Conservation (phyloP, 805 yeast genomes). For the Isabelozyma gotoi region DNA sequence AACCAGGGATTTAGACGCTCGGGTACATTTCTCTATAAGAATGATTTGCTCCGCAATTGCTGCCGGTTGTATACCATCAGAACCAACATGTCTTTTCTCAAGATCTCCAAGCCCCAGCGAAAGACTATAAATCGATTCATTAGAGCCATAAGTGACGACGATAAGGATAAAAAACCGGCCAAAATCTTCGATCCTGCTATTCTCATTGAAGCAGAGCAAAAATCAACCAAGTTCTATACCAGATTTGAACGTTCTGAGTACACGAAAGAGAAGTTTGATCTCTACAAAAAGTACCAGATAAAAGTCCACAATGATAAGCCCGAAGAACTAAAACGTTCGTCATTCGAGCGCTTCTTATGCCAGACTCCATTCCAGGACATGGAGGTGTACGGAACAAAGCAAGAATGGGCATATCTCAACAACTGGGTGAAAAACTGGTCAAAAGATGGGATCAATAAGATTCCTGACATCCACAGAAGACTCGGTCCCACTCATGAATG, state of each 20-base stretch:
- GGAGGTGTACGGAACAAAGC: constrained; percentile 20
- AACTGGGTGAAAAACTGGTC: constrained; percentile 35
- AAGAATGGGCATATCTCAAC: constrained; percentile 42
- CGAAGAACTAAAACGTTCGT: constrained; percentile 39
- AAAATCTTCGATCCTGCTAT: constrained; percentile 23
- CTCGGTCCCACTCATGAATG: constrained; percentile 77
- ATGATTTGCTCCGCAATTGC: constrained; percentile 71
- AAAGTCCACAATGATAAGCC: constrained; percentile 63
- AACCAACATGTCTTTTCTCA: constrained; percentile 47
- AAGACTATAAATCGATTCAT: constrained; percentile 63
- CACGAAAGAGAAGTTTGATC: constrained; percentile 56
- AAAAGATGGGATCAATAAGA: background rate
- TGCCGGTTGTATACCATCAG: constrained; percentile 80
- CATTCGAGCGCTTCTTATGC: constrained; percentile 70
- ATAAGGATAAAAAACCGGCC: constrained; percentile 9
- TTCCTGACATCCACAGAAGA: constrained; percentile 9
- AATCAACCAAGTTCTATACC: constrained; percentile 37
- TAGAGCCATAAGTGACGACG: constrained; percentile 27
- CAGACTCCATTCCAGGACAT: constrained; percentile 53
- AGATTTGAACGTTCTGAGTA: constrained; percentile 52
- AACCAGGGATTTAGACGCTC: constrained; percentile 79
- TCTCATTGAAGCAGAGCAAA: constrained; percentile 41
- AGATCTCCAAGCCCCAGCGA: constrained; percentile 63
- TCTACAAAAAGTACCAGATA: constrained; percentile 71
- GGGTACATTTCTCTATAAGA: constrained; percentile 62